phyloP scores from a whole-genome alignment of 805 yeast species.

The Myxozyma vanderwaltii region DNA sequence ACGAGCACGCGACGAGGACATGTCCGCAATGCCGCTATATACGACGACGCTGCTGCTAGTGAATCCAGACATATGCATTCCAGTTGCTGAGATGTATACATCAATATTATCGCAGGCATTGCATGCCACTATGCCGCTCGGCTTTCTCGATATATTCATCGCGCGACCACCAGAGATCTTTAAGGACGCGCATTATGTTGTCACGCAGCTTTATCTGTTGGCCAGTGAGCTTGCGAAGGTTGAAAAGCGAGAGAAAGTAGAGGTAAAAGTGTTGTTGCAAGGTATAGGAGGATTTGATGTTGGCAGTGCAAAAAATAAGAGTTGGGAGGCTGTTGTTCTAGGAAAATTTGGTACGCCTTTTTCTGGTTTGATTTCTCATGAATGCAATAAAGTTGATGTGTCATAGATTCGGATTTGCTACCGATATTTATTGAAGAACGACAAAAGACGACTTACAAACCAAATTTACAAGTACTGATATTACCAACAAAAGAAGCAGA shows the following conservation, averaged over 20 bases:
- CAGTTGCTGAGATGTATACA: constrained; percentile 33
- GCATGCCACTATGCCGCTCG: constrained; percentile 39
- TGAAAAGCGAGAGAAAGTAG: constrained; percentile 30
- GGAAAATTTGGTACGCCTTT: constrained; percentile 35
- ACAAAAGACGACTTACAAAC: constrained; percentile 19
- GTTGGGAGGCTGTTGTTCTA: constrained; percentile 43
- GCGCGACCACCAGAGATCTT: constrained; percentile 37
- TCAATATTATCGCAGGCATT: constrained; percentile 37
- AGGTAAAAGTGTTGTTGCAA: constrained; percentile 40
- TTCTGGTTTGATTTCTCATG: not conserved
- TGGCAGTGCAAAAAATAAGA: constrained; percentile 34
- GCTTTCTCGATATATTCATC: constrained; percentile 39
- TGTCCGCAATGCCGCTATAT: constrained; percentile 33
- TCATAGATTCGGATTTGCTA: constrained; percentile 22
- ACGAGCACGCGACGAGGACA: not conserved
- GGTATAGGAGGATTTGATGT: constrained; percentile 40
- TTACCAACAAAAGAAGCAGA: constrained; percentile 25
- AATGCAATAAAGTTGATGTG: not conserved
- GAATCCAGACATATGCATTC: constrained; percentile 28
- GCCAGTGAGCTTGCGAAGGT: constrained; percentile 32
- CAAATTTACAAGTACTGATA: constrained; percentile 31
- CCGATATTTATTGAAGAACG: constrained; percentile 30
- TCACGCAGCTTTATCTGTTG: constrained; percentile 38
- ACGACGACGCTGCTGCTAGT: constrained; percentile 36
- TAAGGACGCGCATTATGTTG: constrained; percentile 35